phyloP scores from a whole-genome alignment of 2,329 filamentous ascomycete species.

The Rachicladosporium sp. region DNA sequence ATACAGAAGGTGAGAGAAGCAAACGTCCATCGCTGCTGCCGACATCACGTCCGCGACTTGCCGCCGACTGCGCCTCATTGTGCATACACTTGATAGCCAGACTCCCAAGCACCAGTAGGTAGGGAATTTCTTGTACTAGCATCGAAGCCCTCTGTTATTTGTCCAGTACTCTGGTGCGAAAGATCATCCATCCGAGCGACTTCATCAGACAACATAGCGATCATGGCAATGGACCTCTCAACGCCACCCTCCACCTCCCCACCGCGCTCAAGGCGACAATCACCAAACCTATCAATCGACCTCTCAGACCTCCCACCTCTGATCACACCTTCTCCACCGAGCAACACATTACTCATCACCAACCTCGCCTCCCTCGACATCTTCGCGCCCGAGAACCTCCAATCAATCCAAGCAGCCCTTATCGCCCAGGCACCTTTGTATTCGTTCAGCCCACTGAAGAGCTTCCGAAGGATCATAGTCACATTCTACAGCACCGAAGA shows the following conservation, averaged over 20 bases:
- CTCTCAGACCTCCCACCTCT: slow-evolving; percentile 60
- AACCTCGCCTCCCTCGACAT: slow-evolving; percentile 62
- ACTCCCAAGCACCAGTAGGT: background rate
- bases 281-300: slow-evolving; percentile 53
- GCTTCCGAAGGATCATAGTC: slow-evolving; percentile 68
- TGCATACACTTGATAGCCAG: background rate
- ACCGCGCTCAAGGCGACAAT: slow-evolving; percentile 11
- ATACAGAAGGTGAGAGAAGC: background rate
- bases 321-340: slow-evolving; percentile 58
- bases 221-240: slow-evolving; percentile 12
- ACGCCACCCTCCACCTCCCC: slow-evolving; percentile 11
- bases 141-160: background rate
- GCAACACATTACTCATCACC: slow-evolving; percentile 76
- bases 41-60: background rate
- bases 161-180: background rate
- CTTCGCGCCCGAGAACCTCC: slow-evolving; percentile 62
- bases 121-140: background rate
- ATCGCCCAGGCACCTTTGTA: slow-evolving; percentile 57
- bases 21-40: background rate
- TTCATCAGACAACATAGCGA: background rate
- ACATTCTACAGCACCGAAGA: slow-evolving; percentile 61
- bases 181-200: background rate
- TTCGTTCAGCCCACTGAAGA: slow-evolving; percentile 69
- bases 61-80: background rate
- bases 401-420: slow-evolving; percentile 61